Conservation (phyloP, 1,139 yeast species). For the Yamadazyma conglobata region DNA sequence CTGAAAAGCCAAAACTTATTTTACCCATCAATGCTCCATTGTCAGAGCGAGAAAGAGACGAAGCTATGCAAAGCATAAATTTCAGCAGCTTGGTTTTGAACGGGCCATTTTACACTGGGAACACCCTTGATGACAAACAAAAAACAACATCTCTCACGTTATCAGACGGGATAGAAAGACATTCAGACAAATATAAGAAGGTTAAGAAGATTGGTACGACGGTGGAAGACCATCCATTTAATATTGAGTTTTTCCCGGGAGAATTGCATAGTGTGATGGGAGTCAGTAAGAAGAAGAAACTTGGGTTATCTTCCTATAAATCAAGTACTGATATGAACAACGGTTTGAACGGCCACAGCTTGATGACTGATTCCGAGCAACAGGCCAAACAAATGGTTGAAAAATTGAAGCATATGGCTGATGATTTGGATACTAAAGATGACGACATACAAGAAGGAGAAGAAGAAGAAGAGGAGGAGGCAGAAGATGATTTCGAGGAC, state of each 20-base stretch:
- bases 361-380: constrained; percentile 18
- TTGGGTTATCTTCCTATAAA: constrained; percentile 50
- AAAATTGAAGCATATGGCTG: constrained; percentile 58
- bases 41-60: constrained; percentile 51
- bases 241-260: constrained; percentile 66
- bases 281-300: constrained; percentile 51
- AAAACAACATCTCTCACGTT: constrained; percentile 19
- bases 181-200: constrained; percentile 70
- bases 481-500: constrained; percentile 58
- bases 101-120: constrained; percentile 78
- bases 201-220: constrained; percentile 74
- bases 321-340: constrained; percentile 43
- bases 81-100: constrained; percentile 58
- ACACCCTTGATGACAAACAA: constrained; percentile 24
- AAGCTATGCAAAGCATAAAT: constrained; percentile 62
- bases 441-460: constrained; percentile 40
- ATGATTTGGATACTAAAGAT: constrained; percentile 45
- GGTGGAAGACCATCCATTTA: constrained; percentile 80
- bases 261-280: constrained; percentile 81
- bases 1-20: constrained; percentile 37
- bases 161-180: constrained; percentile 63
- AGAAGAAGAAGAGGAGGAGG: constrained; percentile 39
- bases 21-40: constrained; percentile 71
- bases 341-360: constrained; percentile 6
- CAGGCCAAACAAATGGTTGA: constrained; percentile 38